Evolutionary conservation across 441 rosid species (phyloP).

Genomic region (Metrosideros polymorpha): DNA sequence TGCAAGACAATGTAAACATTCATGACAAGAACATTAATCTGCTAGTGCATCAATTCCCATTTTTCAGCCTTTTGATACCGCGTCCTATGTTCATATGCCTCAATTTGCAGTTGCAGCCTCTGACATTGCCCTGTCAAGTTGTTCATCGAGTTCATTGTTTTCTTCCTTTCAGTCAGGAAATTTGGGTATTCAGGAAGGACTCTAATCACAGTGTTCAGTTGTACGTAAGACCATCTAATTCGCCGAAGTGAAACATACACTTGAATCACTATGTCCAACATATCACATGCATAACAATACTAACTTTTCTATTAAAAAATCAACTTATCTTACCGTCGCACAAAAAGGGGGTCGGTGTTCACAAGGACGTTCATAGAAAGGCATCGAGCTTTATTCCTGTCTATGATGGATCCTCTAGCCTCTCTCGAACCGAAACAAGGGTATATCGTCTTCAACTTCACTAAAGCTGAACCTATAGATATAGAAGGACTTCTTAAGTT

Average conservation of each 20-base stretch:
- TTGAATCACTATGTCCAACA: too few relatives aligned
- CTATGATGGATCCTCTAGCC: not conserved
- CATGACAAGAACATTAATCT: not conserved
- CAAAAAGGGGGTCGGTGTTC: not conserved
- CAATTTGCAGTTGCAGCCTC: not conserved
- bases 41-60: too few relatives aligned
- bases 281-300: too few relatives aligned
- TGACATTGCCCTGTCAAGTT: not conserved
- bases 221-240: not conserved
- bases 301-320: not conserved
- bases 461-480: not conserved
- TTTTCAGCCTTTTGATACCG: not conserved
- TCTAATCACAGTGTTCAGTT: too few relatives aligned
- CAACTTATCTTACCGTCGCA: too few relatives aligned
- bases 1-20: too few relatives aligned
- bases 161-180: not conserved
- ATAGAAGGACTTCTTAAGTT: not conserved
- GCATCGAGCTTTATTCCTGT: not conserved
- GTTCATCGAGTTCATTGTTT: not conserved
- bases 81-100: not conserved
- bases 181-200: too few relatives aligned
- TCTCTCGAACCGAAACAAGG: not conserved
- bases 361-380: not conserved
- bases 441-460: not conserved
- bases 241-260: too few relatives aligned